Conservation (phyloP, 768 basidiomycete genomes). For the Suillus occidentalis region DNA sequence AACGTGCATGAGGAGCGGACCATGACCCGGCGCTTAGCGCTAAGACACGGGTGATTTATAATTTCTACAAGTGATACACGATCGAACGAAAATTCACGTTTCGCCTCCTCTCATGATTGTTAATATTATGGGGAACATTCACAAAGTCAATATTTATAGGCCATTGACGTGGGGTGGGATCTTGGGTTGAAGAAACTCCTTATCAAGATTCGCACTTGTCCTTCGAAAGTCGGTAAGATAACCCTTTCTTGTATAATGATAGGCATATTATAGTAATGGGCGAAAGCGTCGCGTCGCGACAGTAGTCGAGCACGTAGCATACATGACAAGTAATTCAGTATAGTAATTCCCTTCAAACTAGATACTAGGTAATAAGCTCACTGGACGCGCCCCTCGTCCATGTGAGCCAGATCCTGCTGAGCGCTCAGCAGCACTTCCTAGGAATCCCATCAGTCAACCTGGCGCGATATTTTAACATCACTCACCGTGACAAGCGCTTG, state of each 20-base stretch:
- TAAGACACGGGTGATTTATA: background rate
- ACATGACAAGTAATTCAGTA: background rate
- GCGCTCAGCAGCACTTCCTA: conserved; percentile 3
- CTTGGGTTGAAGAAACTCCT: background rate
- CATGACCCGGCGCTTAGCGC: background rate
- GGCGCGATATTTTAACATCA: background rate
- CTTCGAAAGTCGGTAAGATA: background rate
- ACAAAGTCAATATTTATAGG: background rate
- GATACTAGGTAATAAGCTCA: background rate
- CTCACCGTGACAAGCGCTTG: conserved; percentile 58
- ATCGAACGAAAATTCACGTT: background rate
- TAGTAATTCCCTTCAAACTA: too few relatives aligned
- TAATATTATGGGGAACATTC: background rate
- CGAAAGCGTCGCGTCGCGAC: background rate
- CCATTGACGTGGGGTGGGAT: background rate
- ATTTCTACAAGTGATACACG: background rate
- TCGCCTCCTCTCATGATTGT: background rate
- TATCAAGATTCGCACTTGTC: background rate
- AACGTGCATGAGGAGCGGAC: background rate
- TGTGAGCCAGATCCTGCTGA: conserved; percentile 2
- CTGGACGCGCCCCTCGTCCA: conserved; percentile 1
- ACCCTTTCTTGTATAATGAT: background rate
- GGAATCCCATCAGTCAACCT: background rate
- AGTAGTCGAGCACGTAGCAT: background rate
- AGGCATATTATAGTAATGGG: background rate